Conservation (phyloP, 257 asterid genomes). For the Avicennia marina region DNA sequence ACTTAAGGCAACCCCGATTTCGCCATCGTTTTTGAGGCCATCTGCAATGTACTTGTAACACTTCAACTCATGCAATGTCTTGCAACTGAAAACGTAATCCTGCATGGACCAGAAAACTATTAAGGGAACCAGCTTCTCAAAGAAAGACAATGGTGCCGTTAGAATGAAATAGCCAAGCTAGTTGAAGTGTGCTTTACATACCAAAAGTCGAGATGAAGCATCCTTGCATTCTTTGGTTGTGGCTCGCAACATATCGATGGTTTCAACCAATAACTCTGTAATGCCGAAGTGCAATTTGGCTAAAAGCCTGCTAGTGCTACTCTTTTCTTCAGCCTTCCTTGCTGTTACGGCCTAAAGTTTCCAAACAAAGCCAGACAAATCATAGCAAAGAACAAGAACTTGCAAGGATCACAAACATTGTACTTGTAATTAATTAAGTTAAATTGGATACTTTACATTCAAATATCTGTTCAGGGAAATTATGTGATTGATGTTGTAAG, state of each 20-base stretch:
- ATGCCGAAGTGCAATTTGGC: conserved; percentile 40
- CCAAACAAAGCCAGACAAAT: too few species aligned
- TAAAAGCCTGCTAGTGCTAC: conserved; percentile 31
- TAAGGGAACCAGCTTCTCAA: neutral
- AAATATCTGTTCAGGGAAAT: too few species aligned
- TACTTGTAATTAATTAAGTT: neutral
- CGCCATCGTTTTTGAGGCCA: conserved; percentile 25
- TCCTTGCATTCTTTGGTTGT: conserved; percentile 31
- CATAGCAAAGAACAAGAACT: too few species aligned
- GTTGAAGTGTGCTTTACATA: conserved; percentile 4
- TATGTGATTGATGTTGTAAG: too few species aligned
- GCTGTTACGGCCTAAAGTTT: conserved; percentile 34
- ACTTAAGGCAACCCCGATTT: conserved; percentile 31
- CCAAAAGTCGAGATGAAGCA: conserved; percentile 25
- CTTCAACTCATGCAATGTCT: conserved; percentile 25
- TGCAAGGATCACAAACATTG: neutral
- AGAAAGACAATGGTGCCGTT: too few species aligned
- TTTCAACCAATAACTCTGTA: conserved; percentile 28
- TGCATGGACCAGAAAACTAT: conserved; percentile 9
- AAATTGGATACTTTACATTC: neutral
- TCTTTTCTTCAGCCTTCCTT: conserved; percentile 39
- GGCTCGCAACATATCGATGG: conserved; percentile 15
- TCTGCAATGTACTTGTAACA: conserved; percentile 33
- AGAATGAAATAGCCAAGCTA: too few species aligned
- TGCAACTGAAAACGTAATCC: conserved; percentile 29